Base-by-base conservation (phyloP, 352 stramenopile species). In the Sclerospora graminicola region DNA sequence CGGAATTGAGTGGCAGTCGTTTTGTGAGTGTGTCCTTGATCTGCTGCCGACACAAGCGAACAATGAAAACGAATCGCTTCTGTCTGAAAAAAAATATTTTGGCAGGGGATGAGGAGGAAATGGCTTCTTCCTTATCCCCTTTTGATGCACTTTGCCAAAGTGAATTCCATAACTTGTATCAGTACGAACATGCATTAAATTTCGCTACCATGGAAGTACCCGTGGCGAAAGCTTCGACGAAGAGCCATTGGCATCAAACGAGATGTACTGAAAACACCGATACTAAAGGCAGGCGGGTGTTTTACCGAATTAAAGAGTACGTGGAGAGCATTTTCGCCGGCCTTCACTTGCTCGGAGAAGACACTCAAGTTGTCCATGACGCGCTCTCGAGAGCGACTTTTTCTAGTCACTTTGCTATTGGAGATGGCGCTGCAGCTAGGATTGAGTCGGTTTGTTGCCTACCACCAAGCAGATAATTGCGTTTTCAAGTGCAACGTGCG, bases 281-380 rank as follows among this genome's bases (percentile, higher is more conserved):
- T 41, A 18, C 1, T 20, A 33, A 28, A 8, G 10, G 29, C 11
- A 19, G 39, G 3, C 19, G 18, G 6, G 2, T 6, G 18, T 40
- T 21, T 26, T 47, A 3, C 15, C 21, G 7, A 28, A 51, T 68
- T 24, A 16, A 45, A 19, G 38, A 49, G 23, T 51, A 58, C 6
- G 9, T 61, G 14, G 19, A 34, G 20, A 23, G 15, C 1, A 55
- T 82, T n/a, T 75, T 84, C 61, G 47, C 48, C 0, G 70, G 57
- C 0, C 48, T 90, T 20, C 79, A 90, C 28, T 57, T 89, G 20
- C 42, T 87, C 4, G 63, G 82, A 29, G 76, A 90, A 73, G 76
- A 90, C 21, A n/a, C 38, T 75, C 0, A 81, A 73, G 37, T 47
- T 89, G 11, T 85, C 76, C 8, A 50, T 58, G 23, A 49, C 33